Base-by-base conservation (phyloP, 306 rosid species). In the Corylus americana region DNA sequence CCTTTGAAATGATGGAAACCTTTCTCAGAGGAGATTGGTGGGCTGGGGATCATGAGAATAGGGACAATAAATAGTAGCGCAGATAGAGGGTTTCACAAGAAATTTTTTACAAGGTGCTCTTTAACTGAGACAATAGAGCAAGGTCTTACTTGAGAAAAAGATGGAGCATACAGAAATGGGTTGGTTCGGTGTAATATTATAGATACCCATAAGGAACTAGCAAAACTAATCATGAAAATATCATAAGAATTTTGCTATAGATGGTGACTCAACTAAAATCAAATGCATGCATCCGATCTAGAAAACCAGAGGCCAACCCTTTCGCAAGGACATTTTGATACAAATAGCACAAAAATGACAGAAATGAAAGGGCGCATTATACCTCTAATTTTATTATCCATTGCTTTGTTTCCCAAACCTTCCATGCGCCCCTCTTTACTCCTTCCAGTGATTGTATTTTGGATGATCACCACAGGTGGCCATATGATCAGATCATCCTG, bases 381-480 rank as follows among this genome's bases (percentile, higher is more conserved):
- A 96, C 99, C 99, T 96, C 97, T 90, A 83, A 93, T 84, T 85
- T 66, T 86, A 92, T 62, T 85, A 90, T 93, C 99, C 99, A 96
- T 91, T n/a, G 85, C 83, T 89, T 96, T 96, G 95, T 93, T 96
- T 86, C 99, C 99, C 90, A 93, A 79, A 87, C 99, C 99, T 86
- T 96, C 99, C 94, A 91, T 89, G 84, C 96, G 96, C 71, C 99
- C 99, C 77, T 91, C 96, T 85, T 90, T 96, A 83, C 83, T 84
- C 93, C 87, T 96, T 79, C 96, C 99, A 4, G 93, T 96, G 85
- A 86, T 83, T 22, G 98, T 89, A 83, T 96, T 96, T 83, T 96
- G 99, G 82, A 96, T 87, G 74, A 96, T 91, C 85, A 96, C 99
- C 91, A 91, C 49, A 81, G 99, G 99, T 49, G 99, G 99, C 99